phyloP scores from a whole-genome alignment of 305 asterid species.

The Solanum hybrid region DNA sequence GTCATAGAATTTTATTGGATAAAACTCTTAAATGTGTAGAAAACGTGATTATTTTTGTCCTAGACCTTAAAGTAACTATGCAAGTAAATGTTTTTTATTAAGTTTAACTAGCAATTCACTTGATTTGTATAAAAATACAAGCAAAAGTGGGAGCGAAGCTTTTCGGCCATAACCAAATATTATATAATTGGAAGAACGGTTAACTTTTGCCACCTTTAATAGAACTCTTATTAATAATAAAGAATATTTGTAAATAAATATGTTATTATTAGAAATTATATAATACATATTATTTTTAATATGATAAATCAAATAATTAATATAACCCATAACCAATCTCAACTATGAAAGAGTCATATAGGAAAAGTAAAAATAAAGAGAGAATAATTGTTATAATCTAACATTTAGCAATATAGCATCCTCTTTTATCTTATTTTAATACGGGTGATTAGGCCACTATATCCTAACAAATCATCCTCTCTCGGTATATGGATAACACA shows the following conservation, averaged over 20 bases:
- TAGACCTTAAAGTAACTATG: neutral
- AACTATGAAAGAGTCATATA: neutral
- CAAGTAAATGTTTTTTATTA: neutral
- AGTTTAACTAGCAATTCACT: neutral
- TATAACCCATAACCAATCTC: neutral
- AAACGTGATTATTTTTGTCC: neutral
- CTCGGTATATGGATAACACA: neutral
- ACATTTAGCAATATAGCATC: neutral
- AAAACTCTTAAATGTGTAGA: neutral
- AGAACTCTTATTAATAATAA: neutral
- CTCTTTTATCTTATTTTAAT: neutral
- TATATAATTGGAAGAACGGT: neutral
- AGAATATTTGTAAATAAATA: neutral
- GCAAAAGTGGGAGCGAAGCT: neutral
- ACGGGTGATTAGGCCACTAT: neutral
- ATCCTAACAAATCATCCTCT: neutral
- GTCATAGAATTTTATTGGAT: neutral
- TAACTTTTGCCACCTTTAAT: neutral
- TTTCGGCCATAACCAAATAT: neutral
- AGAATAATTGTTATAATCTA: neutral
- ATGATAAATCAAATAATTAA: neutral
- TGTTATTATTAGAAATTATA: neutral
- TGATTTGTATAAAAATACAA: neutral
- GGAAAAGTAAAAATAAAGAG: neutral
- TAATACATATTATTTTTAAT: neutral